Evolutionary conservation across 257 asterid genomes (phyloP), one percentile per base, ranked within the genome.

Genomic region (Solanum etuberosum): DNA sequence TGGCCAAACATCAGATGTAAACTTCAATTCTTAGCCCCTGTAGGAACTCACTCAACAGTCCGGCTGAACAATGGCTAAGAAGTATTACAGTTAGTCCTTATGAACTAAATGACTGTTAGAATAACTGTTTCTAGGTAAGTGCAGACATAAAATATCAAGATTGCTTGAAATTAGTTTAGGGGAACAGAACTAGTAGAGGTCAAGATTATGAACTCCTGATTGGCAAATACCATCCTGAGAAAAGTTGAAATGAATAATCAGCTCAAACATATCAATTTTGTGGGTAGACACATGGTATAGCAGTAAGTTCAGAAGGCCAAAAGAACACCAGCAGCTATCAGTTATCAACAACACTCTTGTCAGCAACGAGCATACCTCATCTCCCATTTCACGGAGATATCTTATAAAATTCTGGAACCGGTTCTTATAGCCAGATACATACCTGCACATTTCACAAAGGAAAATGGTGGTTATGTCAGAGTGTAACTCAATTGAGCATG

Each of bases 351-450:
- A 81, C 40, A 46, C 68, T 48, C 70, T 48, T 31, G 68, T 48
- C 31, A 86, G 61, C 70, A n/a, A 88, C 27, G 68, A 78, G 73
- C 87, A 86, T 91, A 97, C 99, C 99, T 97, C 99, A 89, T 97
- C 99, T 51, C 99, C 99, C 99, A 97, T 96, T 90, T 97, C 99
- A 12, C 98, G 98, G 71, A 97, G 94, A 93, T 97, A 95, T 90
- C 88, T 94, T 82, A 97, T 97, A 91, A 97, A 97, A 91, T 96
- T 97, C 94, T 97, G 99, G 94, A 97, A 97, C 89, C 99, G 92
- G 91, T 97, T 97, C 85, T 97, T 97, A 80, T 97, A 97, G 89
- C 99, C 99, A 71, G 99, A 97, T 74, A 97, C 95, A 65, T 96
- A 97, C 73, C 99, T 97, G 98, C 95, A 93, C 29, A 89, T 40